Base-by-base conservation (phyloP, 192 early-diverging fungal genomes). In the Funneliformis geosporum region DNA sequence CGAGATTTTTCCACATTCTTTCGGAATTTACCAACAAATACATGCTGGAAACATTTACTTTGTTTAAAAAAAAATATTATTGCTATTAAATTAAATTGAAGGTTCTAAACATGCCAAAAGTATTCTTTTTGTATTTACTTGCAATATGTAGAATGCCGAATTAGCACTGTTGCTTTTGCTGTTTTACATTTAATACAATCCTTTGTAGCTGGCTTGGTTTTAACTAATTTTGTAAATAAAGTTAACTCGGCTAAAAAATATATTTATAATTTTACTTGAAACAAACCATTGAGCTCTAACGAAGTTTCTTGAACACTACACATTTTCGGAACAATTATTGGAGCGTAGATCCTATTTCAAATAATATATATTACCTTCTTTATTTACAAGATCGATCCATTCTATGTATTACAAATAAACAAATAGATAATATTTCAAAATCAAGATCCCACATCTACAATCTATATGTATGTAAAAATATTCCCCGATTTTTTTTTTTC, bases 81-180 rank as follows among this genome's bases (percentile, higher is more conserved):
- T 60, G n/a, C 55, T 4, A 43, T 42, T 69, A 23, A 21, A 21
- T 55, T 33, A 47, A 61, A 73, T 4, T 66, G 0, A 46, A 69
- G 18, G 76, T 18, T 66, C 10, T 25, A 72, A 27, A 61, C 42
- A 27, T 59, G 27, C 5, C n/a, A 25, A 10, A 50, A 8, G 4
- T 25, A 59, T 46, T 73, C 14, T 33, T 10, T 39, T 16, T 44
- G 8, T 14, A 39, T 85, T 72, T 88, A 89, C 90, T 91, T 90
- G 90, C 95, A 96, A 85, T 95, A 96, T 74, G 87, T 83, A 50
- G 89, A 88, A 76, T 89, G 89, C 65, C 95, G 88, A 64, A 94
- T 88, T 21, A 87, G 73, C 38, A 96, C 85, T 46, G 85, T 88
- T 9, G 94, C 90, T 55, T 83, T 82, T 61, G 86, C 81, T 3